Base-by-base conservation (phyloP, 2,329 filamentous ascomycete genomes). In the Aspergillus tanneri region DNA sequence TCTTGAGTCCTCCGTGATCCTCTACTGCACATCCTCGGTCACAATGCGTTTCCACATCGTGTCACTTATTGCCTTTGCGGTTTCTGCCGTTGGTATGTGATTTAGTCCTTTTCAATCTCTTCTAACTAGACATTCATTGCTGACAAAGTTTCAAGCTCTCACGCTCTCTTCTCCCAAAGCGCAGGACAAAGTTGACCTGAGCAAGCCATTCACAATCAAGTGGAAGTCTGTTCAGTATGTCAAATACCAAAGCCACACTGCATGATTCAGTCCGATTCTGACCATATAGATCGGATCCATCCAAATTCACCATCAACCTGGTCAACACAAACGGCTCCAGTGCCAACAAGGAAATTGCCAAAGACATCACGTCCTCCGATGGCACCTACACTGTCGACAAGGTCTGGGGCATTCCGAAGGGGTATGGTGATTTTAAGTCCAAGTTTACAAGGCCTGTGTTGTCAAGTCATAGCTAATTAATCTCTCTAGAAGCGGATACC, bases 231-330 rank as follows among this genome's bases (percentile, higher is more conserved):
- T 74, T 24, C 49, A 53, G 69, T 72, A 47, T 46, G 62, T 54
- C 12, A 6, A 5, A 11, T 40, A 1, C 3, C 11, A 14, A 4
- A 4, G n/a, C 4, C 21, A 37, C 2, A 14, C 11, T 14, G 28
- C 22, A 16, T 18, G 18, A 14, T 11, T 10, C 27, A n/a, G 12
- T 27, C n/a, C 7, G 36, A 14, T 35, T 42, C 47, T 45, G 9
- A 48, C n/a, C 28, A 45, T 27, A 19, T 38, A 72, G 70, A 39
- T 69, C 71, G 34, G 74, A 77, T 46, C 69, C 72, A 0, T 42
- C 59, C 3, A 61, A 62, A 5, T 69, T 76, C 56, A 61, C 65
- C 47, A 68, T 77, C 54, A 58, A 69, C 34, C 60, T 76, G n/a
- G 69, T 72, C 58, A 72, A 75, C 48, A 60, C 69, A 43, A 61